These are phyloP conservation scores for Quercus tomentella DNA, from an alignment of 331 rosid species.

Conservation along the genomic window DNA sequence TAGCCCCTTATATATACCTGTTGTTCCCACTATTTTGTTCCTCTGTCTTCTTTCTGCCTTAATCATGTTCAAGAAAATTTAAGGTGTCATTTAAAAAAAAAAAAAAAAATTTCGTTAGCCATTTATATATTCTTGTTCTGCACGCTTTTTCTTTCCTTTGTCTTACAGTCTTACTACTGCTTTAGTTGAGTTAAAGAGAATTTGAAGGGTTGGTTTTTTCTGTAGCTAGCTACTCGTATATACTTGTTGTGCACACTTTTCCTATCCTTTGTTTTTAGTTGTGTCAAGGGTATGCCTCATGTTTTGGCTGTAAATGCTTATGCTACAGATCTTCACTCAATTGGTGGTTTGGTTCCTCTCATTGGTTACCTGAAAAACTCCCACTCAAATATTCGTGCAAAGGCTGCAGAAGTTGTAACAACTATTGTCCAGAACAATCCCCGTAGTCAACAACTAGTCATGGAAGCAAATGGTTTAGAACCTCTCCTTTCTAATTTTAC, in stretches of 20 bases:
- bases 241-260: neutral
- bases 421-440: slow-evolving; percentile 94
- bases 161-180: too few species aligned
- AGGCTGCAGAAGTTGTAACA: slow-evolving; percentile 90
- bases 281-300: slow-evolving; percentile 11
- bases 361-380: slow-evolving; percentile 73
- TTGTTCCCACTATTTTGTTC: too few species aligned
- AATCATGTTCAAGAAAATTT: too few species aligned
- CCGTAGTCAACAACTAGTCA: slow-evolving; percentile 78
- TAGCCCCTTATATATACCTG: too few species aligned
- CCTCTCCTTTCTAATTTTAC: slow-evolving; percentile 64
- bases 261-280: neutral
- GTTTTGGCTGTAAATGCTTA: slow-evolving; percentile 7
- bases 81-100: neutral
- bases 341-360: slow-evolving; percentile 87
- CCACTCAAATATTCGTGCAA: slow-evolving; percentile 85
- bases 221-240: neutral
- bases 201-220: neutral
- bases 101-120: too few species aligned
- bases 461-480: slow-evolving; percentile 91
- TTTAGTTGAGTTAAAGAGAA: too few species aligned
- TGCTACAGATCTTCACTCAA: slow-evolving; percentile 71
- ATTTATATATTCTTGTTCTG: too few species aligned
- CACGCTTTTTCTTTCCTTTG: too few species aligned
- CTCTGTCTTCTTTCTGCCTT: too few species aligned